Evolutionary conservation across 2,329 filamentous ascomycete species (phyloP), one percentile per base, ranked within the genome.

Genomic region (Ceratocystis colombiana): DNA sequence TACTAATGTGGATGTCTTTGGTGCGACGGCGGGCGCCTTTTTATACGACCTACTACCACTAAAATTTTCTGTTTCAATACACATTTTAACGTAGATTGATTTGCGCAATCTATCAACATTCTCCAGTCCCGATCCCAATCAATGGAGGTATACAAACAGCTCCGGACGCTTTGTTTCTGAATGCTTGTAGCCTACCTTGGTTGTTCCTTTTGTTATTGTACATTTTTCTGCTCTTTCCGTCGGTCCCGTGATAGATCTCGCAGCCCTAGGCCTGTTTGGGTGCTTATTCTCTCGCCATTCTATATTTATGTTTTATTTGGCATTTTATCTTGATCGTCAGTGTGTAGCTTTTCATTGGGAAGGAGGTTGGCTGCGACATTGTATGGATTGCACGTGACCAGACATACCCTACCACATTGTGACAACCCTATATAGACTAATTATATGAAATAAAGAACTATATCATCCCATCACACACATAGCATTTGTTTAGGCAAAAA

Each of bases 11-110:
- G 61, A 65, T 57, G 50, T 59, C 62, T 64, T 68, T 45, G 63
- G 59, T 63, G 66, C 64, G 66, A 65, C 59, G 66, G 61, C 64
- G 66, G 64, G 66, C 64, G 64, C 61, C 37, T 57, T 61, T 41
- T 46, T 37, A 25, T 61, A 68, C 61, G 57, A 66, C 61, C 37
- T 64, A 48, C 37, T 62, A 48, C 64, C 45, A 65, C 53, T 63
- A 68, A 65, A 68, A 66, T 64, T 37, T 33, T 12, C 30, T 68
- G 62, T 64, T 68, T 64, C 50, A 68, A 65, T 65, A 68, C 64
- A 68, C 50, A 64, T 50, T 41, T 41, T 30, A 30, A 33, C 22
- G 25, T 44, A 22, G 28, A 61, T 33, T 46, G 61, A 63, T 63
- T 41, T 33, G 61, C 61, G 41, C 44, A 37, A 61, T 59, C 25